Evolutionary conservation across 2,329 filamentous ascomycete genomes (phyloP).

Genomic region (Davidsoniella virescens): DNA sequence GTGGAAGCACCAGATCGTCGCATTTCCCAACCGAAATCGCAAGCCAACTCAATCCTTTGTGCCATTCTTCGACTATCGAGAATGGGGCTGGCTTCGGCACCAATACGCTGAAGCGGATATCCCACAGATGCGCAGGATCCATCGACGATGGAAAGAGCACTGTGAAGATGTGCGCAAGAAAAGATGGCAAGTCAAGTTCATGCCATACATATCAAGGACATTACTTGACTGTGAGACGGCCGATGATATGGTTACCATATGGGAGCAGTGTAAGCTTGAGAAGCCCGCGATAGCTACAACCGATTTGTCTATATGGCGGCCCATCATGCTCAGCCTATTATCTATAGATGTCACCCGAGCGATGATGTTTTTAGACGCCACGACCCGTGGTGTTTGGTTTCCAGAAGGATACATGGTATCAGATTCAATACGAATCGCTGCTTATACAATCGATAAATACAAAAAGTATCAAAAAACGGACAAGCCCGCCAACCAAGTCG

Average conservation of each 20-base stretch:
- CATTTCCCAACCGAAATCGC: conserved; percentile 1
- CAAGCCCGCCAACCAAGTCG: conserved; percentile 16
- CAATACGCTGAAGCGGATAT: conserved; percentile 3
- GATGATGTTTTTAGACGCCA: conserved; percentile 12
- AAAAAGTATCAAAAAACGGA: neutral
- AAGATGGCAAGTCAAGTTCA: conserved; percentile 2
- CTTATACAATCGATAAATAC: neutral
- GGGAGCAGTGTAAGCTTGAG: conserved; percentile 18
- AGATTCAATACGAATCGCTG: conserved; percentile 6
- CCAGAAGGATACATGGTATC: conserved; percentile 9
- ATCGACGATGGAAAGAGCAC: conserved; percentile 14
- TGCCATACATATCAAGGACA: neutral
- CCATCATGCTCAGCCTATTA: conserved; percentile 5
- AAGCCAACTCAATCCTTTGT: neutral
- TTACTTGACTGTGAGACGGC: conserved; percentile 7
- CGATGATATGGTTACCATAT: conserved; percentile 21
- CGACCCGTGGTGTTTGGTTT: conserved; percentile 4
- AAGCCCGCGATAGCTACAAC: neutral
- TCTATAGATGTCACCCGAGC: conserved; percentile 1
- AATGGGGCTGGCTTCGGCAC: conserved; percentile 13
- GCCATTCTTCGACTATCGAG: conserved; percentile 12
- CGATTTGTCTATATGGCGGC: conserved; percentile 6
- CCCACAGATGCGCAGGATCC: conserved; percentile 2
- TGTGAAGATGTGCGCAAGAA: conserved; percentile 1
- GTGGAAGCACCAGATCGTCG: conserved; percentile 5